Percentiles rank a stretch among this genome's conserved stretches.
Conservation (phyloP, 768 basidiomycete genomes). For the Termitomyces sp. region DNA sequence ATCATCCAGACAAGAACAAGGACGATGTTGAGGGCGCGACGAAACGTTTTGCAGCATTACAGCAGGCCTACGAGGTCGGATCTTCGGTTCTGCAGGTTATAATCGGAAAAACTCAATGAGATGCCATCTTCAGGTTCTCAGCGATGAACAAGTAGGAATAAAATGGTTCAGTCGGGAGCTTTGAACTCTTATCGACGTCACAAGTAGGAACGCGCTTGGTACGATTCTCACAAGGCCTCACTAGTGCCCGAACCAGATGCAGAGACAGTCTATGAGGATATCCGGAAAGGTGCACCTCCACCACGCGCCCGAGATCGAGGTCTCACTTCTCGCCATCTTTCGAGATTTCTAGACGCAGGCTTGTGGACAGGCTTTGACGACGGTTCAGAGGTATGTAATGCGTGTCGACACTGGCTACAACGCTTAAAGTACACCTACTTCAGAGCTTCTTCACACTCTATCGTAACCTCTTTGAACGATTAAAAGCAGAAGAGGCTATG, state of each 20-base stretch:
- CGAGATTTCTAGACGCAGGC: constrained; percentile 76
- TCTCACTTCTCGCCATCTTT: constrained; percentile 72
- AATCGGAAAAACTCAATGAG: neutral
- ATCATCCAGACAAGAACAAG: constrained; percentile 86
- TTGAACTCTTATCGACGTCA: constrained; percentile 15
- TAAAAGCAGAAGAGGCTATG: constrained; percentile 74
- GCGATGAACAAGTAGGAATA: constrained; percentile 82
- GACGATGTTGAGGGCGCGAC: constrained; percentile 83
- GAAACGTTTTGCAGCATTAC: constrained; percentile 77
- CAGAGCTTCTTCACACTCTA: constrained; percentile 92
- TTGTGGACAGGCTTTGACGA: constrained; percentile 67
- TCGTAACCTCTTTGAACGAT: constrained; percentile 76
- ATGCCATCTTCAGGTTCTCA: constrained; percentile 58
- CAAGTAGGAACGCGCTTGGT: constrained; percentile 95
- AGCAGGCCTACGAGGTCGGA: constrained; percentile 92
- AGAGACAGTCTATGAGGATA: constrained; percentile 79
- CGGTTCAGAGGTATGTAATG: constrained; percentile 45
- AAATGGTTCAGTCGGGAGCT: neutral
- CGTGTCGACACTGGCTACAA: neutral
- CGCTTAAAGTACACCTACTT: neutral
- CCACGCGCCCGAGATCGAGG: constrained; percentile 60
- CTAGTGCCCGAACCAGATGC: constrained; percentile 80
- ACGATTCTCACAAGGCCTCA: constrained; percentile 87
- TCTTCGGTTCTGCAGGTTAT: constrained; percentile 1
- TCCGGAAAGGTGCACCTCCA: constrained; percentile 63